Conservation (phyloP, 352 stramenopile species). For the Saprolegnia parasitica region DNA sequence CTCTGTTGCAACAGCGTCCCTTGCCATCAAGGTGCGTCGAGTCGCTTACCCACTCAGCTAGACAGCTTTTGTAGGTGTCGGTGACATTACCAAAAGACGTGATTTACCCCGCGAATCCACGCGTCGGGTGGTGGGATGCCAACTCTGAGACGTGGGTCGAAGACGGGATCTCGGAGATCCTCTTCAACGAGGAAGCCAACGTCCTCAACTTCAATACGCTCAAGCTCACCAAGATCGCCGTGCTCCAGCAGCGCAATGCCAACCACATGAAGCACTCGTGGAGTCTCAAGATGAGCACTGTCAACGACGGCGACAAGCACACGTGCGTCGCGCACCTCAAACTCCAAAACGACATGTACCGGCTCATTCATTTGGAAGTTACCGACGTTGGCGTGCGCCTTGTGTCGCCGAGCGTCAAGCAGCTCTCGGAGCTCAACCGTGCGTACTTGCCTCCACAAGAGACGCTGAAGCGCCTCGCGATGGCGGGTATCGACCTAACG, state of each 20-base stretch:
- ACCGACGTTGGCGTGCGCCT: conserved; percentile 54
- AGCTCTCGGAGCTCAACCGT: conserved; percentile 42
- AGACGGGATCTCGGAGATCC: conserved; percentile 66
- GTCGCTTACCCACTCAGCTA: neutral
- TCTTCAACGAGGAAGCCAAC: conserved; percentile 52
- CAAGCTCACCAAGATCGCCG: conserved; percentile 63
- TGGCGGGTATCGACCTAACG: conserved; percentile 59
- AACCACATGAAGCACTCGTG: conserved; percentile 65
- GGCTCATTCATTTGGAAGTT: conserved; percentile 61
- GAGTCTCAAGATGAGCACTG: conserved; percentile 37
- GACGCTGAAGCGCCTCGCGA: conserved; percentile 48
- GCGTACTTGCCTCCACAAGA: conserved; percentile 48
- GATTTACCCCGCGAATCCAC: conserved; percentile 41
- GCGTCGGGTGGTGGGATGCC: conserved; percentile 67
- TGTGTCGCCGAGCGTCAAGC: conserved; percentile 42
- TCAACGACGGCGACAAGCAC: conserved; percentile 21
- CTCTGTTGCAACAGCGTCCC: conserved; percentile 57
- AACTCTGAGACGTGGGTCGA: conserved; percentile 54
- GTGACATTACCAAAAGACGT: conserved; percentile 50
- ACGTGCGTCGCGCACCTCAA: conserved; percentile 38
- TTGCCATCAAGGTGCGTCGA: conserved; percentile 56
- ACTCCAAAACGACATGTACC: conserved; percentile 53
- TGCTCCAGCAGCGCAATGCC: conserved; percentile 61
- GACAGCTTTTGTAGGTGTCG: neutral
- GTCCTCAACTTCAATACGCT: conserved; percentile 67